phyloP scores from a whole-genome alignment of 768 basidiomycete species.

The Aureoboletus auriporus region DNA sequence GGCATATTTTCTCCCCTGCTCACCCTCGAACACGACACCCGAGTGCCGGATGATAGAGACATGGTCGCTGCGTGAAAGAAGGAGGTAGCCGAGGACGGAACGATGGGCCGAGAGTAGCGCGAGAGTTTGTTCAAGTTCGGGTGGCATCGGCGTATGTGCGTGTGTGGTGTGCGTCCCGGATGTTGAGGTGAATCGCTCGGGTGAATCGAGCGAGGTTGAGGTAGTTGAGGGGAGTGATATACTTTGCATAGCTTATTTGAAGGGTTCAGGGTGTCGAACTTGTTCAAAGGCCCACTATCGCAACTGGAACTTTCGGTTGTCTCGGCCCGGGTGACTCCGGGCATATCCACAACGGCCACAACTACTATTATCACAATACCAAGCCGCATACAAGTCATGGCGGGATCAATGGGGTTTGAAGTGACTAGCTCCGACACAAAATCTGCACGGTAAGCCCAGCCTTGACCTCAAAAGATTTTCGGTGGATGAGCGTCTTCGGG shows the following conservation, averaged over 20 bases:
- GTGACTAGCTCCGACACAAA: too few relatives aligned
- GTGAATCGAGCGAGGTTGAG: background rate
- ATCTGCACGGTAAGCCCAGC: too few relatives aligned
- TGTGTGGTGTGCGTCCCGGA: constrained; percentile 13
- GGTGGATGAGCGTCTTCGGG: too few relatives aligned
- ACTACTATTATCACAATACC: too few relatives aligned
- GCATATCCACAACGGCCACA: too few relatives aligned
- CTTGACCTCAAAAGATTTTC: too few relatives aligned
- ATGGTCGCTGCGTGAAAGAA: constrained; percentile 69
- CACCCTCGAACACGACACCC: constrained; percentile 83
- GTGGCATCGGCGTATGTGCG: constrained; percentile 41
- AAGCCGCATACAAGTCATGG: too few relatives aligned
- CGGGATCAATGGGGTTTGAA: too few relatives aligned
- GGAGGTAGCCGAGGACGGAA: constrained; percentile 83
- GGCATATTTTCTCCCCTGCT: constrained; percentile 75
- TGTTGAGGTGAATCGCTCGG: constrained; percentile 10
- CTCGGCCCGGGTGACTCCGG: too few relatives aligned
- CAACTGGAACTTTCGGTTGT: too few relatives aligned
- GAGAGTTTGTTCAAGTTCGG: constrained; percentile 83
- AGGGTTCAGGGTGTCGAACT: constrained; percentile 19
- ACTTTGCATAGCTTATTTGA: constrained; percentile 4
- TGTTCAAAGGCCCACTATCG: too few relatives aligned
- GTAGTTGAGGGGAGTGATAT: constrained; percentile 4
- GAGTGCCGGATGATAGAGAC: constrained; percentile 81
- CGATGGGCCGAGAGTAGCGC: constrained; percentile 73